Evolutionary conservation across 352 stramenopile species (phyloP).

Genomic region (Phytophthora pisi): DNA sequence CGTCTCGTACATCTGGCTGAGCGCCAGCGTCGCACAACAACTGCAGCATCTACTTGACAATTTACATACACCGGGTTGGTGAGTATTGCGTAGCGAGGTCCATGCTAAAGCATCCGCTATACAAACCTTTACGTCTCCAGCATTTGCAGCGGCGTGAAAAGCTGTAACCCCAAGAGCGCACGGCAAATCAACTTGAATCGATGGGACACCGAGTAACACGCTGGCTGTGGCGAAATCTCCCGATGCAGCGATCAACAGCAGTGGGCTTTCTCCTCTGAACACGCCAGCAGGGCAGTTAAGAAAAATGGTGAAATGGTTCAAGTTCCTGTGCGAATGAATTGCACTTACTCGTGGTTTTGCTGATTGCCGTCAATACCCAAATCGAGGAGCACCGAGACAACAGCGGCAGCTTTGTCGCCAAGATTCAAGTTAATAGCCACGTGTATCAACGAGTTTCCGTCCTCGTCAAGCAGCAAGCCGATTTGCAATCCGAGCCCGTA

Average conservation of each 20-base stretch:
- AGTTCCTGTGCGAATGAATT: not conserved
- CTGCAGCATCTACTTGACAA: conserved; percentile 45
- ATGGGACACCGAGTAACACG: conserved; percentile 11
- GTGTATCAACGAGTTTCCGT: conserved; percentile 63
- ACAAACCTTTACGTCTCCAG: conserved; percentile 49
- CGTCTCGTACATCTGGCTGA: conserved; percentile 38
- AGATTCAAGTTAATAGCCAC: conserved; percentile 49
- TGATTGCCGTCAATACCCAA: conserved; percentile 52
- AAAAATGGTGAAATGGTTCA: no score
- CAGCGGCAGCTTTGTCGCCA: conserved; percentile 3
- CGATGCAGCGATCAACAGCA: conserved; percentile 64
- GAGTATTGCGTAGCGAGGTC: no score
- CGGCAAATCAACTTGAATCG: conserved; percentile 48
- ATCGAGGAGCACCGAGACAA: conserved; percentile 39
- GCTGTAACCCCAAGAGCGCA: conserved; percentile 56
- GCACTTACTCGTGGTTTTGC: conserved; percentile 57
- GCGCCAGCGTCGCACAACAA: conserved; percentile 53
- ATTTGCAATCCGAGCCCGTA: not conserved
- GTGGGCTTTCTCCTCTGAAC: conserved; percentile 50
- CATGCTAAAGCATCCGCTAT: conserved; percentile 42
- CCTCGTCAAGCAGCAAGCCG: conserved; percentile 29
- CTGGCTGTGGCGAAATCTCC: conserved; percentile 37
- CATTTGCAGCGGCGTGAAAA: conserved; percentile 65
- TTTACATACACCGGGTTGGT: no score
- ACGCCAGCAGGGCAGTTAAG: no score